phyloP scores from a whole-genome alignment of 202 grass and related monocot species.

The Zoysia matrella region DNA sequence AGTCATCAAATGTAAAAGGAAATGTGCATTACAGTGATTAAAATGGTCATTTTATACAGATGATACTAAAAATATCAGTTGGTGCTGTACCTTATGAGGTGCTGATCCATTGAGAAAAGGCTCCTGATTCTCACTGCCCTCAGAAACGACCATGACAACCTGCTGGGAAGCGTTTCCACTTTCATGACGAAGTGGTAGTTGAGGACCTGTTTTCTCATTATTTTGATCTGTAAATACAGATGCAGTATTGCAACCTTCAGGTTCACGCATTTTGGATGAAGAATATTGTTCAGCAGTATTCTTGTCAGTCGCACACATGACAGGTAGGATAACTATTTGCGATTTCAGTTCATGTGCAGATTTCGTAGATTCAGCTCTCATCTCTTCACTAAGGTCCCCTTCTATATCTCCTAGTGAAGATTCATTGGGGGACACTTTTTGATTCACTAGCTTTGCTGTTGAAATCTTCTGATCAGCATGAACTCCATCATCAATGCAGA shows the following conservation, averaged over 20 bases:
- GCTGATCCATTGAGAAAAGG: constrained; percentile 39
- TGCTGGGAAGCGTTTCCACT: constrained; percentile 42
- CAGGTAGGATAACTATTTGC: constrained; percentile 41
- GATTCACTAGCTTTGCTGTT: constrained; percentile 45
- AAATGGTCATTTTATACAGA: background rate
- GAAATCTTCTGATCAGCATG: constrained; percentile 49
- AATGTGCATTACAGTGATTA: background rate
- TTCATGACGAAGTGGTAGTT: constrained; percentile 49
- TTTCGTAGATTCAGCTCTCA: constrained; percentile 31
- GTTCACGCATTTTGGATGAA: background rate
- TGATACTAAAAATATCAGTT: background rate
- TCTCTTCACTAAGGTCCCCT: constrained; percentile 15
- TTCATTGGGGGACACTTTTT: constrained; percentile 38
- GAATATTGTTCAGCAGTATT: constrained; percentile 22
- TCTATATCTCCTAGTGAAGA: constrained; percentile 21
- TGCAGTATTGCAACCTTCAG: constrained; percentile 27
- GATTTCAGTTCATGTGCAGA: constrained; percentile 36
- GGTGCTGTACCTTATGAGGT: constrained; percentile 57
- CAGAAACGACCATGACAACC: constrained; percentile 15
- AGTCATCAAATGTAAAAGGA: background rate
- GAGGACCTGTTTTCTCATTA: constrained; percentile 45
- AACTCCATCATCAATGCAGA: constrained; percentile 82
- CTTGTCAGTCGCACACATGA: constrained; percentile 24
- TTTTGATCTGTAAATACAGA: constrained; percentile 32
- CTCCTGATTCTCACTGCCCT: constrained; percentile 44